These are phyloP conservation scores for Bruguiera parviflora DNA, from an alignment of 345 rosid genomes.

Conservation along the genomic window DNA sequence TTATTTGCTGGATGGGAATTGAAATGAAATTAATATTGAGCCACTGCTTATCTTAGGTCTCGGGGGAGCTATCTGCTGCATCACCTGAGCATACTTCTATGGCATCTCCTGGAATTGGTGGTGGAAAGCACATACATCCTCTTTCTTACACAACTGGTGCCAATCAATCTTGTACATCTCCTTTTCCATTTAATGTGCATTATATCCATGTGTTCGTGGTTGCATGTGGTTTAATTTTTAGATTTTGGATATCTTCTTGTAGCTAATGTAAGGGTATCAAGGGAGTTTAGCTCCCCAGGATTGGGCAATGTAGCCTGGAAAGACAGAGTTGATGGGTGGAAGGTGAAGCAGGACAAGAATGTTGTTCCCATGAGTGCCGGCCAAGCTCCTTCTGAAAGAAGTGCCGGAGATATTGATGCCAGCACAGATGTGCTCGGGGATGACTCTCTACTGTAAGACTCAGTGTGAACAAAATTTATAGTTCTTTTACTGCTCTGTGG, in stretches of 20 bases:
- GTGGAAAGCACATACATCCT: conserved; percentile 52
- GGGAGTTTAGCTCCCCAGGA: conserved; percentile 26
- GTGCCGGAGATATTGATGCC: conserved; percentile 86
- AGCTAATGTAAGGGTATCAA: conserved; percentile 17
- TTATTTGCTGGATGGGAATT: conserved; percentile 6
- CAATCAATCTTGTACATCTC: conserved; percentile 55
- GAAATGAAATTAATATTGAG: conserved; percentile 14
- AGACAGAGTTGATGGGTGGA: conserved; percentile 84
- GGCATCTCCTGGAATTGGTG: conserved; percentile 70
- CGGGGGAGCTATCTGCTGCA: conserved; percentile 95
- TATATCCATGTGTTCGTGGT: background rate
- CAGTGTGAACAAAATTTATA: background rate
- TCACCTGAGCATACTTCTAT: conserved; percentile 87
- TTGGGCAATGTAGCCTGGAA: conserved; percentile 38
- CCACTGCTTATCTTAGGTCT: conserved; percentile 46
- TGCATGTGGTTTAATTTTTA: background rate
- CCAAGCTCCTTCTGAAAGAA: conserved; percentile 86
- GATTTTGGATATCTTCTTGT: background rate
- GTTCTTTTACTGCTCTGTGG: background rate
- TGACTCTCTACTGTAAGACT: conserved; percentile 76
- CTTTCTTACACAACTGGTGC: conserved; percentile 44
- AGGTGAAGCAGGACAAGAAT: conserved; percentile 91
- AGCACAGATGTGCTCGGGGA: conserved; percentile 85
- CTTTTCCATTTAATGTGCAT: conserved; percentile 6
- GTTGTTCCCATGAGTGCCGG: conserved; percentile 69